Conservation (phyloP, 495 filamentous ascomycete species). For the Aspergillus ostianus region DNA sequence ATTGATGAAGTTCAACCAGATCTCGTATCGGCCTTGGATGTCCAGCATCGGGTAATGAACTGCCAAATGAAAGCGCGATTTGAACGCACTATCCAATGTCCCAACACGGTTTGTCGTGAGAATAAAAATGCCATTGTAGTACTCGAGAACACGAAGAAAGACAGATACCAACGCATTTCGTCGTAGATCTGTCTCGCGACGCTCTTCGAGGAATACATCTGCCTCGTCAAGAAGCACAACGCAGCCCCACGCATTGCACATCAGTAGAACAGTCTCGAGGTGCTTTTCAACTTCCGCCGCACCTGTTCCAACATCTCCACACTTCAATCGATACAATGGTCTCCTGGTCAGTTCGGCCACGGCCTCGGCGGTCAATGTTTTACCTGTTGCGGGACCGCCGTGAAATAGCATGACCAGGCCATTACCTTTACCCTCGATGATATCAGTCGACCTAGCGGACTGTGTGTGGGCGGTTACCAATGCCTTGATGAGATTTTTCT, state of each 20-base stretch:
- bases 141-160: slow-evolving; percentile 58
- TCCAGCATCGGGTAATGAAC: slow-evolving; percentile 1
- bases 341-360: slow-evolving; percentile 27
- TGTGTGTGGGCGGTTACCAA: background rate
- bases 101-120: slow-evolving; percentile 44
- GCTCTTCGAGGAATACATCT: slow-evolving; percentile 54
- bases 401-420: slow-evolving; percentile 53
- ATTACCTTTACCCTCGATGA: slow-evolving; percentile 37
- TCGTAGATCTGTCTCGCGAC: slow-evolving; percentile 36
- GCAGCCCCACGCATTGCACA: slow-evolving; percentile 36
- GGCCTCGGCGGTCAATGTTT: slow-evolving; percentile 35
- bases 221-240: slow-evolving; percentile 57
- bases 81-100: slow-evolving; percentile 50
- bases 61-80: slow-evolving; percentile 48
- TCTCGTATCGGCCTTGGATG: slow-evolving; percentile 7
- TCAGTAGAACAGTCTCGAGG: slow-evolving; percentile 38
- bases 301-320: slow-evolving; percentile 37
- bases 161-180: slow-evolving; percentile 52
- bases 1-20: slow-evolving; percentile 39
- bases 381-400: slow-evolving; percentile 47
- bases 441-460: slow-evolving; percentile 7
- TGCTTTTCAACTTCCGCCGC: slow-evolving; percentile 39
- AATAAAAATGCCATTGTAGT: slow-evolving; percentile 47
- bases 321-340: slow-evolving; percentile 31
- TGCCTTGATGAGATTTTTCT: slow-evolving; percentile 7